Conservation (phyloP, 2,329 filamentous ascomycete species). For the Metarhizium robertsii region DNA sequence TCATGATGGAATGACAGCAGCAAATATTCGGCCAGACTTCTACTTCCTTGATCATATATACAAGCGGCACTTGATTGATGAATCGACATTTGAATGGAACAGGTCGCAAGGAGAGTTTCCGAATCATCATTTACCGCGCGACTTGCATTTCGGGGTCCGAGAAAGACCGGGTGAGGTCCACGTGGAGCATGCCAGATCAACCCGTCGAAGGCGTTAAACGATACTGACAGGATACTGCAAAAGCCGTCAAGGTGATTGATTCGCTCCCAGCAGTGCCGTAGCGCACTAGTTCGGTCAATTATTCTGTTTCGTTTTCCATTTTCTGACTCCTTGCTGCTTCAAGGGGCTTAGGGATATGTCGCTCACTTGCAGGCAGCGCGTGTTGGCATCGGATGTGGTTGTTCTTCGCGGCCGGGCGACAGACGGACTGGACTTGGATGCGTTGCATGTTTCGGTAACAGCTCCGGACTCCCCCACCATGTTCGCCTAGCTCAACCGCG, state of each 20-base stretch:
- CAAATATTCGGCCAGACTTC: constrained; percentile 29
- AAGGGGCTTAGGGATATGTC: neutral
- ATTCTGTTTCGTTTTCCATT: neutral
- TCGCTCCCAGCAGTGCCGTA: neutral
- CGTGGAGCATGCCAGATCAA: neutral
- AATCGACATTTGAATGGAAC: constrained; percentile 13
- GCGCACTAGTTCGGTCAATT: neutral
- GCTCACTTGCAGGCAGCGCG: neutral
- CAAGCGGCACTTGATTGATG: constrained; percentile 16
- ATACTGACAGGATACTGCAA: neutral
- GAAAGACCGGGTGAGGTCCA: neutral
- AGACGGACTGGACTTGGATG: neutral
- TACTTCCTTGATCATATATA: constrained; percentile 29
- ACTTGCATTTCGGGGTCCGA: neutral
- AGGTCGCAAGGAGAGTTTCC: constrained; percentile 21
- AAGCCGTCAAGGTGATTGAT: neutral
- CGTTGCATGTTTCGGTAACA: too few species aligned
- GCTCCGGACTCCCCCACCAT: neutral
- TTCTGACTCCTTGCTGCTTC: neutral
- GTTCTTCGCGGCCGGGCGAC: neutral
- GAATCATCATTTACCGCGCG: neutral
- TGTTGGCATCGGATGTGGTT: neutral
- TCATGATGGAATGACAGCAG: constrained; percentile 11
- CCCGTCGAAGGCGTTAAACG: neutral
- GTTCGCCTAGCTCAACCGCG: neutral